phyloP scores from a whole-genome alignment of 129 eudicot genomes.

The Flaveria trinervia region DNA sequence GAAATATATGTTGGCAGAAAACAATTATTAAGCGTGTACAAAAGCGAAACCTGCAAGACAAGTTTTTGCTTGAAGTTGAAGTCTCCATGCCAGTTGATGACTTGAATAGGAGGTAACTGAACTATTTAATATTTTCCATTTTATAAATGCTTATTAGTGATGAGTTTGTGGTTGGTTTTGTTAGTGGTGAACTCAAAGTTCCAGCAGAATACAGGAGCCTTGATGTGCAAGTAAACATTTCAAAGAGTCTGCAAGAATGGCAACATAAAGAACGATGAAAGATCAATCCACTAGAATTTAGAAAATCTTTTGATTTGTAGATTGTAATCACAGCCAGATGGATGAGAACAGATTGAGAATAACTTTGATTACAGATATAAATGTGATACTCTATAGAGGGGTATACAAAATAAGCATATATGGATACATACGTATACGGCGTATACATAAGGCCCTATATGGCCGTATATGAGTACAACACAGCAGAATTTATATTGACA shows the following conservation, averaged over 20 bases:
- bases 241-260: neutral
- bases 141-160: neutral
- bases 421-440: no score
- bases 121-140: neutral
- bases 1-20: slow-evolving; percentile 42
- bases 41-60: slow-evolving; percentile 49
- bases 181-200: slow-evolving; percentile 62
- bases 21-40: slow-evolving; percentile 53
- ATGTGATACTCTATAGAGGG: no score
- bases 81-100: slow-evolving; percentile 75
- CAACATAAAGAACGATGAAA: neutral
- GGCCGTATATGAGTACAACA: no score
- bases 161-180: slow-evolving; percentile 12
- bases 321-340: neutral
- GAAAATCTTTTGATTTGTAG: neutral
- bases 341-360: neutral
- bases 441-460: no score
- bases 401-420: no score
- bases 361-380: neutral
- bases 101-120: slow-evolving; percentile 58
- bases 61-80: slow-evolving; percentile 55
- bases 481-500: no score
- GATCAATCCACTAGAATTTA: neutral
- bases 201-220: slow-evolving; percentile 63
- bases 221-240: slow-evolving; percentile 42